Evolutionary conservation across 441 rosid species (phyloP), one percentile per base, ranked within the genome.

Genomic region (Flueggea neowawraea): DNA sequence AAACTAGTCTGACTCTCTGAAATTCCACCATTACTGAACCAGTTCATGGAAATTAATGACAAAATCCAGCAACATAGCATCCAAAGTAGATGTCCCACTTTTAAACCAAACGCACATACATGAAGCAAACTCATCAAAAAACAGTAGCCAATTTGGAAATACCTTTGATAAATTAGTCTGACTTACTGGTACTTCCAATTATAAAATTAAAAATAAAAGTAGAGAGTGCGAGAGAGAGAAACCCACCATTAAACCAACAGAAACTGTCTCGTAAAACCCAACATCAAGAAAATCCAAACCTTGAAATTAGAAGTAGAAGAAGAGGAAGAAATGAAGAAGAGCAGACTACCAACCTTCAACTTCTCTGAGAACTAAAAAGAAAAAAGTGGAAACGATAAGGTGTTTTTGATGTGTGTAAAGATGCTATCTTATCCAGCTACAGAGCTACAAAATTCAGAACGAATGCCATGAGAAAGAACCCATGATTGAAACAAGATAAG

Each of bases 71-170:
- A 86, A 68, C 94, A 84, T 86, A 86, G 71, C 83, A 82, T 63
- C 96, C 96, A 92, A 57, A 89, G 73, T 55, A 86, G 72, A 69
- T 83, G 87, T 73, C 97, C 92, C 77, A 84, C 80, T 70, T 90
- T 90, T 57, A 90, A 66, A 55, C 88, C 88, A 78, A 89, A 88
- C 72, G 84, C 91, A 70, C 72, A 66, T 44, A 86, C 83, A 75
- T 84, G 88, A 68, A 86, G 72, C 63, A 84, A 66, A 80, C 82
- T 90, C 98, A 92, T 90, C 81, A 90, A 87, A 83, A 65, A 65
- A 70, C 81, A 75, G 77, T 65, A 67, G 56, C 75, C 62, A 74
- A 57, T 51, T 17, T 57, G 12, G 62, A 68, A 75, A 75, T 36
- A 60, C 16, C 60, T 47, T 45, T 41, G 58, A 6, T 61, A 48